These are phyloP conservation scores for Pseudotsuga menziesii DNA, from an alignment of 75 land plant species.

Conservation along the genomic window DNA sequence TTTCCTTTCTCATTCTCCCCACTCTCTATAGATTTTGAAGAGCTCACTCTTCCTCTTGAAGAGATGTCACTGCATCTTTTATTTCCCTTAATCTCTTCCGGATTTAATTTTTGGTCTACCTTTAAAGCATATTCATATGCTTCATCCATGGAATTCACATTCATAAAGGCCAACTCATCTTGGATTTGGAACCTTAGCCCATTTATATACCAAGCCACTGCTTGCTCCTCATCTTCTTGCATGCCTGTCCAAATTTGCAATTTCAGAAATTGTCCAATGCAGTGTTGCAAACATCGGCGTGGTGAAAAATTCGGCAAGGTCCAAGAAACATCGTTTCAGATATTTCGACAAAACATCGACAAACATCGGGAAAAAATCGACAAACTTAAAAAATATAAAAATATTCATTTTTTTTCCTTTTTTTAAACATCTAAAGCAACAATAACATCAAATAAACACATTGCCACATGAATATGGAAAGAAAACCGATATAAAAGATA, in stretches of 20 bases:
- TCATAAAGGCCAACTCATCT: not conserved
- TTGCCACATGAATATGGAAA: no score
- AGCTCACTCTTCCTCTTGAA: not conserved
- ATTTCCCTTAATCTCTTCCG: not conserved
- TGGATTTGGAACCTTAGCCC: slow-evolving; percentile 7
- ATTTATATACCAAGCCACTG: not conserved
- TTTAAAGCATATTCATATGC: not conserved
- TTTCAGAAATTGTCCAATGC: not conserved
- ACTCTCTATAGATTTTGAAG: not conserved
- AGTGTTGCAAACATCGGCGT: no score
- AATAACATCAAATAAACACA: no score
- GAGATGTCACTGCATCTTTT: not conserved
- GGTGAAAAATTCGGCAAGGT: no score
- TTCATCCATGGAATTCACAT: not conserved
- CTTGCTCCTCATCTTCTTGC: not conserved
- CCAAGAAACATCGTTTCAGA: no score
- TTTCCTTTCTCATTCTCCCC: not conserved
- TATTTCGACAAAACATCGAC: no score
- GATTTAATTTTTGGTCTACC: not conserved
- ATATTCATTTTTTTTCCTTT: no score
- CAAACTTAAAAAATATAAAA: no score
- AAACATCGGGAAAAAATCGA: no score
- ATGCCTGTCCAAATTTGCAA: not conserved
- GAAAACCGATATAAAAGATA: no score
- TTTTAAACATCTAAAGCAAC: no score